These are phyloP conservation scores for Megacollybia marginata DNA, from an alignment of 768 basidiomycete genomes.

Conservation along the genomic window DNA sequence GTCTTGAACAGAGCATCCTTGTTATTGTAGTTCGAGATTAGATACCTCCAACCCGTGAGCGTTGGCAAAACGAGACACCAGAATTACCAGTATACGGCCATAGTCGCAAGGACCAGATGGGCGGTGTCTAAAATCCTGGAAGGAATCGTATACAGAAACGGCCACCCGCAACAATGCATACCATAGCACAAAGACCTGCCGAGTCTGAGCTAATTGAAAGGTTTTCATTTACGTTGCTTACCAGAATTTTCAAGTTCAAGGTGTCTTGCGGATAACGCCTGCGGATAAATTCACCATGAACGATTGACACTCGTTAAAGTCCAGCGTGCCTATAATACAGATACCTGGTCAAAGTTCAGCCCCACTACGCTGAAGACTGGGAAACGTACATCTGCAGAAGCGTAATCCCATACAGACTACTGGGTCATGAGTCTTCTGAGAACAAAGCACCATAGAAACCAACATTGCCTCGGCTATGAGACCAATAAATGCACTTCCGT, in stretches of 20 bases:
- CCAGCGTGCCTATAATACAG: slow-evolving; percentile 31
- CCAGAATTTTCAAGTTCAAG: slow-evolving; percentile 30
- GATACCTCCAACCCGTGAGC: slow-evolving; percentile 25
- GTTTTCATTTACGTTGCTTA: slow-evolving; percentile 9
- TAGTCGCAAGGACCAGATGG: slow-evolving; percentile 35
- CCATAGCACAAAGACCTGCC: slow-evolving; percentile 34
- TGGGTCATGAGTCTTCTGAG: too few relatives aligned
- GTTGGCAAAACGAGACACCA: too few relatives aligned
- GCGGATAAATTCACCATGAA: not conserved
- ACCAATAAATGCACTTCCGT: slow-evolving; percentile 38
- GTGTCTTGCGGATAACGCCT: slow-evolving; percentile 36
- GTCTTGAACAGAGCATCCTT: slow-evolving; percentile 25
- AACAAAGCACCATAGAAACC: too few relatives aligned
- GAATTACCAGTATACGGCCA: slow-evolving; percentile 37
- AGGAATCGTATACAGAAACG: not conserved
- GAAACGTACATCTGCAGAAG: slow-evolving; percentile 32
- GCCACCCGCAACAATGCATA: slow-evolving; percentile 1
- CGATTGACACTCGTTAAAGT: too few relatives aligned
- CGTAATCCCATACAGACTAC: slow-evolving; percentile 40
- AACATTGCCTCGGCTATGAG: slow-evolving; percentile 36
- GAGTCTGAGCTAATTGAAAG: not conserved
- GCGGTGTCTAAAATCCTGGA: slow-evolving; percentile 33
- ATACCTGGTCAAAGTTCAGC: slow-evolving; percentile 20
- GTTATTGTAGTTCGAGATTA: slow-evolving; percentile 37
- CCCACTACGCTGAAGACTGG: not conserved